Conservation (phyloP, 805 yeast species). For the Geotrichum ghanense region DNA sequence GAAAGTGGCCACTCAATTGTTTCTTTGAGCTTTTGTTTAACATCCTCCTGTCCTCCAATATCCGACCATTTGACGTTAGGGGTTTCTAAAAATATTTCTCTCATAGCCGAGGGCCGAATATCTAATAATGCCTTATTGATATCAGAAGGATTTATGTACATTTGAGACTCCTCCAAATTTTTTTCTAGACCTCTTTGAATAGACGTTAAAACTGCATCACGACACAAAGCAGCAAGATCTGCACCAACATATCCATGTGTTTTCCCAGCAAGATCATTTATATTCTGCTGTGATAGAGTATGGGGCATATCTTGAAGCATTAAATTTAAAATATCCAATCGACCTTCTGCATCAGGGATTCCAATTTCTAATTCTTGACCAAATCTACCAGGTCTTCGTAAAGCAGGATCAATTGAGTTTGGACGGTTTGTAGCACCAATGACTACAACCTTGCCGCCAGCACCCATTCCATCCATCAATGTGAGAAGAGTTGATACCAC, state of each 20-base stretch:
- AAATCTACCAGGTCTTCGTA: slow-evolving; percentile 79
- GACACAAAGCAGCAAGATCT: slow-evolving; percentile 73
- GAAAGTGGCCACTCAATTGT: slow-evolving; percentile 87
- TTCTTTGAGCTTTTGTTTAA: slow-evolving; percentile 73
- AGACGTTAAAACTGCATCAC: slow-evolving; percentile 82
- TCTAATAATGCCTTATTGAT: slow-evolving; percentile 63
- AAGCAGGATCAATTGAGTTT: slow-evolving; percentile 73
- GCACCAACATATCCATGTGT: slow-evolving; percentile 99
- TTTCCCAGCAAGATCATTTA: slow-evolving; percentile 52
- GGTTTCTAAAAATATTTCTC: slow-evolving; percentile 87
- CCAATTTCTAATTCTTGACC: slow-evolving; percentile 87
- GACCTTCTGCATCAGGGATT: slow-evolving; percentile 76
- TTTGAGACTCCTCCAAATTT: slow-evolving; percentile 12
- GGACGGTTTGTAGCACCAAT: slow-evolving; percentile 94
- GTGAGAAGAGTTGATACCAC: slow-evolving; percentile 84
- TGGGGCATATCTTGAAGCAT: slow-evolving; percentile 54
- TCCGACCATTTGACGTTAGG: slow-evolving; percentile 91
- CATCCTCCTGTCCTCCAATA: slow-evolving; percentile 86
- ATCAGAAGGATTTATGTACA: slow-evolving; percentile 44
- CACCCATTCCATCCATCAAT: slow-evolving; percentile 98
- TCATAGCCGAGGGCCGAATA: slow-evolving; percentile 94
- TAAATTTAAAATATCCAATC: slow-evolving; percentile 58
- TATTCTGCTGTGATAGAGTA: slow-evolving; percentile 39
- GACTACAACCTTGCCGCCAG: slow-evolving; percentile 85
- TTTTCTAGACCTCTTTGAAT: slow-evolving; percentile 48